A percentile compares a stretch with the other conserved stretches of the same genome.
These are phyloP conservation scores for Prunus yedoensis DNA, from an alignment of 331 rosid species.

Conservation along the genomic window DNA sequence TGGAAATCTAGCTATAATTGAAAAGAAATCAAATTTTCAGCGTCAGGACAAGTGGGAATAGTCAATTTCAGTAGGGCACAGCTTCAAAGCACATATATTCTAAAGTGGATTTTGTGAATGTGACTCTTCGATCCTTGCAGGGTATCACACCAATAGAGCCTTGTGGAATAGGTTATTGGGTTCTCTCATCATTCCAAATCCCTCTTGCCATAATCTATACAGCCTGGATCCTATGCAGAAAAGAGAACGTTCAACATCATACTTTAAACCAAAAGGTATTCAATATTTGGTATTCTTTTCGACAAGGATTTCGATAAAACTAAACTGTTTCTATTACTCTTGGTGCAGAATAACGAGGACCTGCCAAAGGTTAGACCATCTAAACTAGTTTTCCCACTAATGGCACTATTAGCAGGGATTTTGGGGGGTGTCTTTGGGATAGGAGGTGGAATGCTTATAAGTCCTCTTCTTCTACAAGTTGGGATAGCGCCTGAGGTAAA, in stretches of 20 bases:
- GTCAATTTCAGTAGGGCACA: neutral
- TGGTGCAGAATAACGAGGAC: constrained; percentile 40
- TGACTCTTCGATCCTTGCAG: constrained; percentile 42
- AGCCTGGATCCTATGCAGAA: constrained; percentile 53
- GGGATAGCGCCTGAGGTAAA: constrained; percentile 75
- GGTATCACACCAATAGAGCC: constrained; percentile 63
- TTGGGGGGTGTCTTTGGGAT: constrained; percentile 89
- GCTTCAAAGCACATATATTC: neutral
- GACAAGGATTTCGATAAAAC: neutral
- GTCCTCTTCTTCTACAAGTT: constrained; percentile 85
- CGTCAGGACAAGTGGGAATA: neutral
- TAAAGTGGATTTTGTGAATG: neutral
- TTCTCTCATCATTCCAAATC: constrained; percentile 60
- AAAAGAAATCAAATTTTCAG: neutral
- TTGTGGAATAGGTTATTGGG: constrained; percentile 79
- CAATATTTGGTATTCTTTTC: neutral
- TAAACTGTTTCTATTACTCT: constrained; percentile 3
- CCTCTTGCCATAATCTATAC: constrained; percentile 74
- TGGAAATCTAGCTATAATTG: neutral
- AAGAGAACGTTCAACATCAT: constrained; percentile 41
- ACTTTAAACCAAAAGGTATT: constrained; percentile 49
- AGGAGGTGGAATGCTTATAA: constrained; percentile 93
- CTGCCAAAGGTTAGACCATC: constrained; percentile 36
- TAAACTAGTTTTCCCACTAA: constrained; percentile 60
- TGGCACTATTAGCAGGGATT: constrained; percentile 75